phyloP scores from a whole-genome alignment of 768 basidiomycete species.

The Strobilomyces dryophilus region DNA sequence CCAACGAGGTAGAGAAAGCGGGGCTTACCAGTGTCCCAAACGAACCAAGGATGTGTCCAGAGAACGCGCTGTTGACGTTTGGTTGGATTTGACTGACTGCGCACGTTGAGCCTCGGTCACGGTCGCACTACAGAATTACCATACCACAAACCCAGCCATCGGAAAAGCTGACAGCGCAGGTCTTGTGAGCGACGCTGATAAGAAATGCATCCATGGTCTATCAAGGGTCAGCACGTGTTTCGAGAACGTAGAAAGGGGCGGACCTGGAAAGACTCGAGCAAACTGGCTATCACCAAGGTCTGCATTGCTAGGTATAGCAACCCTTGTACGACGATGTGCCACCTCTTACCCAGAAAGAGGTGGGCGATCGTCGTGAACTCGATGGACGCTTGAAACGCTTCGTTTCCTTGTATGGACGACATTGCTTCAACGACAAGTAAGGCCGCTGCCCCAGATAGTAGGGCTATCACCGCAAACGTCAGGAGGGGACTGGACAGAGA shows the following conservation, averaged over 20 bases:
- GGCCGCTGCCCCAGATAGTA: conserved; percentile 18
- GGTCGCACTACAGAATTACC: not conserved
- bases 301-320: conserved; percentile 21
- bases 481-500: conserved; percentile 13
- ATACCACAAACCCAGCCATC: conserved; percentile 21
- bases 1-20: no score
- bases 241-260: not conserved
- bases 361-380: conserved; percentile 26
- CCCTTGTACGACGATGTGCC: conserved; percentile 19
- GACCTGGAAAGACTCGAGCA: conserved; percentile 25
- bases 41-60: conserved; percentile 21
- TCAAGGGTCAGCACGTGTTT: not conserved
- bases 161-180: conserved; percentile 22
- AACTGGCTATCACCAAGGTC: conserved; percentile 20
- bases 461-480: conserved; percentile 13
- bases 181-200: conserved; percentile 22
- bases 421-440: conserved; percentile 21
- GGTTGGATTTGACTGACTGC: conserved; percentile 11
- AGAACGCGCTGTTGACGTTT: conserved; percentile 12
- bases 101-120: not conserved
- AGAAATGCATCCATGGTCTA: conserved; percentile 25
- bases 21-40: conserved; percentile 19
- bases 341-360: conserved; percentile 23
- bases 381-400: conserved; percentile 19
- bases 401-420: conserved; percentile 26